Percentiles rank a stretch among this genome's conserved stretches.
Evolutionary conservation across 331 rosid species (phyloP).

Genomic region (Cydonia oblonga): DNA sequence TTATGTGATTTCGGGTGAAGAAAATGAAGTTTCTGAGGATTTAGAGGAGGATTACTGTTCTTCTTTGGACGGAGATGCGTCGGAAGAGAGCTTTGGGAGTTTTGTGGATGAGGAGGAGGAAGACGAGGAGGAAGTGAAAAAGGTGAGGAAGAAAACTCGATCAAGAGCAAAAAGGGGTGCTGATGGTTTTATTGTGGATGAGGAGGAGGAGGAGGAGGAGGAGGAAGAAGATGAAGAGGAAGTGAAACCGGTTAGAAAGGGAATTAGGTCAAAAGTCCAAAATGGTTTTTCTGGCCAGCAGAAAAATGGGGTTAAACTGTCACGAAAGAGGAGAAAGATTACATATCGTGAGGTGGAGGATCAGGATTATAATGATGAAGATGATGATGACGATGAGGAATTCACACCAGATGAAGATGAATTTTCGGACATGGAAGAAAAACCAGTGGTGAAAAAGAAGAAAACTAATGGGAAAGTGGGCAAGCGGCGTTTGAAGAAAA

Average conservation of each 20-base stretch:
- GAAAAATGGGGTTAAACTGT: constrained; percentile 19
- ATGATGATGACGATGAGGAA: constrained; percentile 52
- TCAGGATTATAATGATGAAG: constrained; percentile 28
- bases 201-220: constrained; percentile 14
- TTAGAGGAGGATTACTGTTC: constrained; percentile 43
- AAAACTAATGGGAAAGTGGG: constrained; percentile 24
- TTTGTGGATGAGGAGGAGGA: constrained; percentile 37
- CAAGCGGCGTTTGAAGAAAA: constrained; percentile 36
- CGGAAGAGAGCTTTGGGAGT: constrained; percentile 44
- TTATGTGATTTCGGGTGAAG: constrained; percentile 64
- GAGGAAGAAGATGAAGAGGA: constrained; percentile 10
- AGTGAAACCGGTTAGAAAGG: constrained; percentile 4
- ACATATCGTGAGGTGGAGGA: constrained; percentile 13
- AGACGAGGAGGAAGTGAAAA: constrained; percentile 4
- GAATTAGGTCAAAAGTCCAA: constrained; percentile 1
- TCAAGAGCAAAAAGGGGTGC: constrained; percentile 22
- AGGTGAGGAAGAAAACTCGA: constrained; percentile 26
- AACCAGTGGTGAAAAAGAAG: constrained; percentile 28
- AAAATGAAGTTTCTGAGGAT: constrained; percentile 40
- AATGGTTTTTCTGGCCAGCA: neutral
- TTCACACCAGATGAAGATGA: constrained; percentile 60
- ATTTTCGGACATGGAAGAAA: constrained; percentile 53
- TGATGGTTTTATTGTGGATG: constrained; percentile 1
- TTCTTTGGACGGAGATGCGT: constrained; percentile 38
- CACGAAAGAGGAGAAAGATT: constrained; percentile 27